Conservation (phyloP, 768 basidiomycete species). For the Hortiboletus flavorubellus region DNA sequence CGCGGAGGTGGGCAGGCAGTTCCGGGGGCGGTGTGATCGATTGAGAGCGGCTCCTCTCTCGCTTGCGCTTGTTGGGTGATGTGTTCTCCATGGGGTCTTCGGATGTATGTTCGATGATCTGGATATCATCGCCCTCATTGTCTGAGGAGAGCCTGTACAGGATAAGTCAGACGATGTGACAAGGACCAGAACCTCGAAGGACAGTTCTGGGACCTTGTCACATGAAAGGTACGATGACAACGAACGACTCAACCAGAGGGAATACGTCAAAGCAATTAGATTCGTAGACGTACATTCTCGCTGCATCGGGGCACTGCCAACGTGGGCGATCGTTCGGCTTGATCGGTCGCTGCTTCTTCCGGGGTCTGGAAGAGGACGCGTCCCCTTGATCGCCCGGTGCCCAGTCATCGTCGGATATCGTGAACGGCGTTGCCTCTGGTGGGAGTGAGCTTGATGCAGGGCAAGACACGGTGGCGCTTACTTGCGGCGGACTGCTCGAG, state of each 20-base stretch:
- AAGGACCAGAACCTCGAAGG: conserved; percentile 9
- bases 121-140: conserved; percentile 46
- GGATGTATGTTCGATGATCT: conserved; percentile 38
- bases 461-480: conserved; percentile 26
- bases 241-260: background rate
- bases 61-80: conserved; percentile 41
- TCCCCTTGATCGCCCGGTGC: conserved; percentile 14
- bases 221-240: background rate
- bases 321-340: conserved; percentile 30
- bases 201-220: conserved; percentile 13
- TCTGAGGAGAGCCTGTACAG: conserved; percentile 34
- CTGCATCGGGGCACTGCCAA: conserved; percentile 42
- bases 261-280: background rate
- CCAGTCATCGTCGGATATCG: conserved; percentile 21
- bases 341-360: conserved; percentile 38
- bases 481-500: conserved; percentile 57
- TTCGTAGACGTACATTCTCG: conserved; percentile 38
- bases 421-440: conserved; percentile 25
- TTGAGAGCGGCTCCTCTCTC: conserved; percentile 56
- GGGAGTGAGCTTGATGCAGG: conserved; percentile 1
- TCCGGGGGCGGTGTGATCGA: conserved; percentile 78
- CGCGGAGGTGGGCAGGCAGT: conserved; percentile 50
- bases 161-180: conserved; percentile 8
- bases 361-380: conserved; percentile 33
- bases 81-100: conserved; percentile 1